A percentile compares a stretch with the other conserved stretches of the same genome.
Evolutionary conservation across 2,329 filamentous ascomycete genomes (phyloP).

Genomic region (Exophiala sideris): DNA sequence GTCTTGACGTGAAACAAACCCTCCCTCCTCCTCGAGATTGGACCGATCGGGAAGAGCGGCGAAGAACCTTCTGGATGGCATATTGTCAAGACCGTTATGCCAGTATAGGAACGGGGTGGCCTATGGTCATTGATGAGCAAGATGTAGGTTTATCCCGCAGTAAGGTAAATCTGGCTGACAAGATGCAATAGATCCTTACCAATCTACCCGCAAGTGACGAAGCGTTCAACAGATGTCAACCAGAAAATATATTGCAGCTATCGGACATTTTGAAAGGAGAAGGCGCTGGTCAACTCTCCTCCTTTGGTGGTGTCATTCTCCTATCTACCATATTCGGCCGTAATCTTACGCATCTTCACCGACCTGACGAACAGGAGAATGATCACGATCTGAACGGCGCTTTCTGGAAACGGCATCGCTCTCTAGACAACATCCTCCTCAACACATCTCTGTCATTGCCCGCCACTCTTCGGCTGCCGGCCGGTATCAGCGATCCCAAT

Average conservation of each 20-base stretch:
- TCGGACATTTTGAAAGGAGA: constrained; percentile 58
- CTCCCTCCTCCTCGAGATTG: constrained; percentile 82
- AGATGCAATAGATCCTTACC: constrained; percentile 62
- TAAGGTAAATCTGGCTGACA: constrained; percentile 25
- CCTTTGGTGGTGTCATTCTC: constrained; percentile 75
- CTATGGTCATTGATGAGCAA: constrained; percentile 86
- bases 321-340: constrained; percentile 88
- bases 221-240: constrained; percentile 74
- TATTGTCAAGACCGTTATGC: constrained; percentile 90
- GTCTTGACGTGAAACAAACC: constrained; percentile 89
- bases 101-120: constrained; percentile 96
- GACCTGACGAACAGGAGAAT: constrained; percentile 73
- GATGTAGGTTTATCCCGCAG: constrained; percentile 53
- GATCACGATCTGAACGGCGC: constrained; percentile 86
- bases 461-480: constrained; percentile 71
- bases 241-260: constrained; percentile 68
- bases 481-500: constrained; percentile 73
- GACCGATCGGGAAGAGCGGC: constrained; percentile 87
- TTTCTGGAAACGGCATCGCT: constrained; percentile 91
- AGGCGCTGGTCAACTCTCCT: constrained; percentile 70
- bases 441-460: constrained; percentile 85
- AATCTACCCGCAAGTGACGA: constrained; percentile 81
- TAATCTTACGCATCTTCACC: constrained; percentile 86
- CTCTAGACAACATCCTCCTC: constrained; percentile 83
- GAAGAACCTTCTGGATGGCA: constrained; percentile 91